Conservation (phyloP, 1,139 yeast species). For the Pichia sp. region DNA sequence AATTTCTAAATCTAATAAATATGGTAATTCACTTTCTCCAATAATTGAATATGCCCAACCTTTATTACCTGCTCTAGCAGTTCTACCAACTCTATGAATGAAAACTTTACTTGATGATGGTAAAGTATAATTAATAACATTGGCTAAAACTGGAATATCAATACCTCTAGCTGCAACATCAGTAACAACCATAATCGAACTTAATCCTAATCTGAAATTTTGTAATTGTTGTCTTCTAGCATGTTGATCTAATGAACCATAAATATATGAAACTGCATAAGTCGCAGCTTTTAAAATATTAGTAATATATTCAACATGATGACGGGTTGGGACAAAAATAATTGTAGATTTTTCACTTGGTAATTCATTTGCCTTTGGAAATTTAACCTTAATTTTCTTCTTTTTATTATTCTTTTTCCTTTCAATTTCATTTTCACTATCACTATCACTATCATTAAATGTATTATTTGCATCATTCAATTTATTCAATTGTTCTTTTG, state of each 20-base stretch:
- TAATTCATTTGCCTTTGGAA: slow-evolving; percentile 73
- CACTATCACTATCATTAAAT: slow-evolving; percentile 43
- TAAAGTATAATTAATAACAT: slow-evolving; percentile 82
- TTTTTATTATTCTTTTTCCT: slow-evolving; percentile 18
- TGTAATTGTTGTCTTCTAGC: slow-evolving; percentile 88
- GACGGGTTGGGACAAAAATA: slow-evolving; percentile 92
- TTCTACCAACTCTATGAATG: slow-evolving; percentile 96
- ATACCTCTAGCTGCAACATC: slow-evolving; percentile 99
- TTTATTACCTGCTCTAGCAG: slow-evolving; percentile 96
- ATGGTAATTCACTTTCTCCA: slow-evolving; percentile 81
- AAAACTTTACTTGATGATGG: slow-evolving; percentile 93
- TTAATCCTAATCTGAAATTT: slow-evolving; percentile 77
- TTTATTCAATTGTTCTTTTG: slow-evolving; percentile 54
- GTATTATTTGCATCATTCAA: slow-evolving; percentile 43
- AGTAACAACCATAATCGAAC: slow-evolving; percentile 84
- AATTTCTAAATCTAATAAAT: slow-evolving; percentile 80
- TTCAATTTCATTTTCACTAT: slow-evolving; percentile 35
- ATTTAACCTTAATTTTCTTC: slow-evolving; percentile 40
- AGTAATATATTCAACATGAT: slow-evolving; percentile 89
- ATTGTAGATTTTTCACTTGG: slow-evolving; percentile 86
- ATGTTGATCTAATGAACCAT: slow-evolving; percentile 90
- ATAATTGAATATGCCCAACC: slow-evolving; percentile 98
- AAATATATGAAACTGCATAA: slow-evolving; percentile 74
- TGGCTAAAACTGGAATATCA: slow-evolving; percentile 93
- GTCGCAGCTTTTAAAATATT: slow-evolving; percentile 68